These are phyloP conservation scores for Aegilops bicornis DNA, from an alignment of 176 grass and related monocot genomes.

Conservation along the genomic window DNA sequence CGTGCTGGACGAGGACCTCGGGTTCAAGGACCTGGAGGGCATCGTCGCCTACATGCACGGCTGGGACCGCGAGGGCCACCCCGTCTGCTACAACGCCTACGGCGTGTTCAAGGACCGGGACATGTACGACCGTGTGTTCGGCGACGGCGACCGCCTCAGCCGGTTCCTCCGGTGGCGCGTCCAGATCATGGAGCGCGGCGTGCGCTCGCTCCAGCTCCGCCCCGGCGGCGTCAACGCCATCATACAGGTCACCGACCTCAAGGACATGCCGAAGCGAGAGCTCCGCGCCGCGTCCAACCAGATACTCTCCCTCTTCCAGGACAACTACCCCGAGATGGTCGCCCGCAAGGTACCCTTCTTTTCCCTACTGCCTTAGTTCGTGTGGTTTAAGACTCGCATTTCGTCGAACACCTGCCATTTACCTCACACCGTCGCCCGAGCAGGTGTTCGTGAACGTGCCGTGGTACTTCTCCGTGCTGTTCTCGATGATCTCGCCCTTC, in stretches of 20 bases:
- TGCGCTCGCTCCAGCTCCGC: conserved; percentile 70
- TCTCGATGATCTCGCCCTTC: conserved; percentile 88
- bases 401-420: not conserved
- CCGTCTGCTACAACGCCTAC: conserved; percentile 95
- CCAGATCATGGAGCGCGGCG: conserved; percentile 93
- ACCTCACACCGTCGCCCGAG: not conserved
- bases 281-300: conserved; percentile 82
- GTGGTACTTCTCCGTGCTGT: conserved; percentile 94
- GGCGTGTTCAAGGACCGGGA: conserved; percentile 73
- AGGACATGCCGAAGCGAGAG: conserved; percentile 94
- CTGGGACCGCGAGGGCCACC: conserved; percentile 76
- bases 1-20: conserved; percentile 72
- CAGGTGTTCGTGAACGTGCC: conserved; percentile 97
- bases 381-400: not conserved
- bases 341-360: conserved; percentile 63
- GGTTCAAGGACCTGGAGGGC: conserved; percentile 94
- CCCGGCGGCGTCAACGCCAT: conserved; percentile 90
- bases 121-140: conserved; percentile 81
- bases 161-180: conserved; percentile 95
- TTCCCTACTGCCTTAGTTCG: too few relatives aligned
- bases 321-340: conserved; percentile 98
- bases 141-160: conserved; percentile 68
- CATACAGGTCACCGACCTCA: conserved; percentile 94
- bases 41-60: conserved; percentile 92
- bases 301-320: conserved; percentile 94